Evolutionary conservation across 768 basidiomycete genomes (phyloP), one percentile per base, ranked within the genome.

Genomic region (Hygrocybe punicea): DNA sequence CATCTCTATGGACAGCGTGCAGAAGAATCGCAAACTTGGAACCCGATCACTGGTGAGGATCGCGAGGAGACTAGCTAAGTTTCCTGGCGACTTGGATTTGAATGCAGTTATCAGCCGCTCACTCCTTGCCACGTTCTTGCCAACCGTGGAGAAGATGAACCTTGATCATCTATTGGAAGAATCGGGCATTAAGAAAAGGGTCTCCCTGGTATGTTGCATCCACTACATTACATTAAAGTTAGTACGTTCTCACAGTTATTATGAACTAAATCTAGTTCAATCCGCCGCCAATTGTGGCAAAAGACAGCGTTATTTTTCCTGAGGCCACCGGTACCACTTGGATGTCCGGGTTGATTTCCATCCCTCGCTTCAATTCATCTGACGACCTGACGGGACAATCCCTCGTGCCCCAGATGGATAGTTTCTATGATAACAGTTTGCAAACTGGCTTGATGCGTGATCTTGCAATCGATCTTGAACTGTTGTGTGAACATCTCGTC

Each of bases 371-470:
- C 64, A 73, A 83, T 46, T 56, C 73, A 16, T 58, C 69, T 2
- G 70, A 79, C 58, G 85, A 87, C 61, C 72, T 74, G 4, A 79
- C 80, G 36, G 85, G 85, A 13, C 77, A 73, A 1, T 83, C 83
- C 2, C 79, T 82, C 68, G 77, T 87, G 1, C 85, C 85, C 14
- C 77, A 84, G 60, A 85, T 86, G 84, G 83, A 84, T 54, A 80
- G 84, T 60, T 87, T 85, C 67, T 85, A 86, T 61, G 82, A 87
- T 59, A 87, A 87, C 60, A 84, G 83, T 58, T 63, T 86, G 54
- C 85, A 87, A 67, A 84, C 83, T 4, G 83, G 82, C 9, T 67
- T 85, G 42, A 86, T 87, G 85, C 75, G 81, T 5, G 84, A 86
- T 59, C 69, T 86, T 34, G 85, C 82, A 0, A 75, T 84, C 21